Evolutionary conservation across 2,329 filamentous ascomycete genomes (phyloP), one percentile per base, ranked within the genome.

Genomic region (Capronia coronata): DNA sequence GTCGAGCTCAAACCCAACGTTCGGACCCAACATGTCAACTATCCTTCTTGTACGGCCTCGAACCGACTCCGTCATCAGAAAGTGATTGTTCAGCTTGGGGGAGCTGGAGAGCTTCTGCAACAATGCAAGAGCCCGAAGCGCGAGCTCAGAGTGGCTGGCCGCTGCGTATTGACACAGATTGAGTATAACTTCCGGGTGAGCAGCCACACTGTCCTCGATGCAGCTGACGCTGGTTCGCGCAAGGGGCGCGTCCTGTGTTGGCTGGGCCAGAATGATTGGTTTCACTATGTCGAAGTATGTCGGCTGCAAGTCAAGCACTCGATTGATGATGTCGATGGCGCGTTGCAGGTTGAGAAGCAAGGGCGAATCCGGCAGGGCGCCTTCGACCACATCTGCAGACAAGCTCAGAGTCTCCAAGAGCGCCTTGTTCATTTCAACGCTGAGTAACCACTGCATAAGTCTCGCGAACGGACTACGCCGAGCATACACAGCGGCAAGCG

Each of bases 401-500:
- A 94, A 84, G 59, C 91, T 86, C 23, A 93, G 80, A 9, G 85
- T 80, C 49, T 80, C 76, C 66, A 96, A 91, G 1, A 98, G 70
- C 11, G 84, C 80, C 57, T 79, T 79, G 61, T 94, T 80, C 18
- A 96, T 87, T 57, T 85, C 87, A 62, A 94, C 87, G 64, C 94
- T 96, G 68, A 94, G 95, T 68, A 98, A 80, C 89, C 93, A 97
- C 64, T 98, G 93, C 86, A 97, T 96, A 13, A 94, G 84, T 51
- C 94, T 82, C 2, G 87, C 83, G 63, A 97, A 98, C 0, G 94
- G 91, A 68, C 98, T 94, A 46, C 95, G 77, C 19, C 82, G 80
- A 51, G 93, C 82, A 64, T 98, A 99, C 75, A 52, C 78, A 23
- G 91, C 76, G 34, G 51, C 39, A 14, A 32, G 32, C 14, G 51